Evolutionary conservation across 257 asterid genomes (phyloP).

Genomic region (Datura wrightii): DNA sequence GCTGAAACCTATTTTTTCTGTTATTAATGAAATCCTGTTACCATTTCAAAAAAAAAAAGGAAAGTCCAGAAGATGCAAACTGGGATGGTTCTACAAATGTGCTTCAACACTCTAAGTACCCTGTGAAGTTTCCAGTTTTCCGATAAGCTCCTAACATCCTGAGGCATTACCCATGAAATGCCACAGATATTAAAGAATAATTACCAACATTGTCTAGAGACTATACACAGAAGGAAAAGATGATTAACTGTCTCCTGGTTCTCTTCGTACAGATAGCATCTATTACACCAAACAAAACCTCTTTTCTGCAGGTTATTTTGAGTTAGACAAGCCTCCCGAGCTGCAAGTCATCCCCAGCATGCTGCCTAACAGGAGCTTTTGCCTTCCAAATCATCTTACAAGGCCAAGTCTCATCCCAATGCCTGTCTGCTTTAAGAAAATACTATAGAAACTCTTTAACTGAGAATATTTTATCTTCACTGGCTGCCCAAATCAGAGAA

Average conservation of each 20-base stretch:
- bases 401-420: not conserved
- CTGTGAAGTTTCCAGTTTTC: not conserved
- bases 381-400: slow-evolving; percentile 9
- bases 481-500: not conserved
- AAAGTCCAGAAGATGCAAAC: not conserved
- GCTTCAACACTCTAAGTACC: slow-evolving; percentile 10
- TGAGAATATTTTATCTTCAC: not conserved
- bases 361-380: not conserved
- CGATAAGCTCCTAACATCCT: not conserved
- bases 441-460: not conserved
- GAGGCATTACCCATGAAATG: not conserved
- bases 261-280: not conserved
- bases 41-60: not conserved
- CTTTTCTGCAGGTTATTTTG: not conserved
- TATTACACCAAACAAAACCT: not conserved
- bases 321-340: not conserved
- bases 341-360: not conserved
- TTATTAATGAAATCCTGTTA: too few species aligned
- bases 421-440: not conserved
- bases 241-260: not conserved
- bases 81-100: not conserved
- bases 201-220: not conserved
- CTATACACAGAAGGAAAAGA: not conserved
- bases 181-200: not conserved
- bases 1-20: too few species aligned